A percentile compares a stretch with the other conserved stretches of the same genome.
Conservation (phyloP, 495 filamentous ascomycete species). For the Rhypophila decipiens region DNA sequence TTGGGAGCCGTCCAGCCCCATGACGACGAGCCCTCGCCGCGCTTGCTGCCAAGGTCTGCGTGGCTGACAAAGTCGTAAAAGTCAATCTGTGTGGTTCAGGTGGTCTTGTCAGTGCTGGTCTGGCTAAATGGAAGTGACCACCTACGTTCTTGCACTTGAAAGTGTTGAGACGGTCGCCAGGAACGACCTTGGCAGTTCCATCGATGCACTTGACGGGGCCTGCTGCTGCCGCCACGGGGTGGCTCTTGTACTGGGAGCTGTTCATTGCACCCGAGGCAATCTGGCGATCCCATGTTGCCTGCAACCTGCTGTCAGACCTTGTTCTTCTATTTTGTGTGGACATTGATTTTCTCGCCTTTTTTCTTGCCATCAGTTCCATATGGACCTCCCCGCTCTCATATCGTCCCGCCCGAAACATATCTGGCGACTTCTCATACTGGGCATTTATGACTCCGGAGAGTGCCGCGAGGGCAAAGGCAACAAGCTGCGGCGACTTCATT, state of each 20-base stretch:
- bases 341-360: slow-evolving; percentile 17
- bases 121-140: neutral
- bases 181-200: slow-evolving; percentile 37
- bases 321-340: neutral
- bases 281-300: slow-evolving; percentile 30
- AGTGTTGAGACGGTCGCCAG: slow-evolving; percentile 36
- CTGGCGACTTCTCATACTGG: slow-evolving; percentile 21
- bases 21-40: slow-evolving; percentile 33
- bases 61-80: slow-evolving; percentile 50
- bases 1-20: slow-evolving; percentile 51
- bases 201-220: slow-evolving; percentile 34
- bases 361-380: slow-evolving; percentile 38
- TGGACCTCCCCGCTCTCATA: slow-evolving; percentile 42
- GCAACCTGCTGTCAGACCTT: neutral
- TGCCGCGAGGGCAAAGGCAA: neutral
- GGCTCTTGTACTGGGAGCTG: slow-evolving; percentile 31
- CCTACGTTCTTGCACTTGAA: slow-evolving; percentile 48
- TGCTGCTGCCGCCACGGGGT: slow-evolving; percentile 5
- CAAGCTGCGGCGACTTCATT: neutral
- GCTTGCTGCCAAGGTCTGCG: slow-evolving; percentile 40
- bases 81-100: slow-evolving; percentile 28
- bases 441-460: neutral
- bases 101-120: neutral
- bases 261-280: slow-evolving; percentile 28
- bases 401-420: slow-evolving; percentile 14